Conservation (phyloP, 331 rosid genomes). For the Acacia concinna region DNA sequence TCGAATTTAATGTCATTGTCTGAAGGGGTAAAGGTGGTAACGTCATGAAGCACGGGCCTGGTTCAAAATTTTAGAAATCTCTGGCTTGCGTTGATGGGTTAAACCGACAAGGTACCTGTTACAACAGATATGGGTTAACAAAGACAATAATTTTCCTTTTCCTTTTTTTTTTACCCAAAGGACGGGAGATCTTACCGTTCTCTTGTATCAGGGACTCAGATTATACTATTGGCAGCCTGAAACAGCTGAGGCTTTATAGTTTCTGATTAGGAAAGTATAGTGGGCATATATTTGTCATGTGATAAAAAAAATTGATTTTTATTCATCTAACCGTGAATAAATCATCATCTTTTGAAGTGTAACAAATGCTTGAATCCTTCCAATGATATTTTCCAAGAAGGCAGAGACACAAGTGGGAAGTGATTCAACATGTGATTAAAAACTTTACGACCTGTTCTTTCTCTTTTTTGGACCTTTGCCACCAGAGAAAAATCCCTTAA, state of each 20-base stretch:
- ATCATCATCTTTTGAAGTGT: constrained; percentile 5
- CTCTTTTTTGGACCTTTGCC: constrained; percentile 48
- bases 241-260: not conserved
- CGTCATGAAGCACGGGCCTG: not conserved
- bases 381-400: constrained; percentile 22
- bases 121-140: not conserved
- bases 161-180: not conserved
- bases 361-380: constrained; percentile 23
- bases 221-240: not conserved
- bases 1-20: not conserved
- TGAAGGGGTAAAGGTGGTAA: not conserved
- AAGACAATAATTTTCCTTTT: not conserved
- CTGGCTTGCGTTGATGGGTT: not conserved
- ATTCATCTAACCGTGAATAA: not conserved
- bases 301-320: not conserved
- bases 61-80: not conserved
- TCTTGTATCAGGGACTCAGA: not conserved
- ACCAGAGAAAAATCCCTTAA: constrained; percentile 32
- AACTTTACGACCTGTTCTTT: constrained; percentile 32
- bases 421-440: constrained; percentile 6
- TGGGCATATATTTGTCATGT: not conserved
- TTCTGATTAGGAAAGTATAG: constrained; percentile 9
- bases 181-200: not conserved
- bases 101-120: not conserved
- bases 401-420: constrained; percentile 2